Evolutionary conservation across 345 rosid species (phyloP), one percentile per base, ranked within the genome.

Genomic region (Murraya koenigii): DNA sequence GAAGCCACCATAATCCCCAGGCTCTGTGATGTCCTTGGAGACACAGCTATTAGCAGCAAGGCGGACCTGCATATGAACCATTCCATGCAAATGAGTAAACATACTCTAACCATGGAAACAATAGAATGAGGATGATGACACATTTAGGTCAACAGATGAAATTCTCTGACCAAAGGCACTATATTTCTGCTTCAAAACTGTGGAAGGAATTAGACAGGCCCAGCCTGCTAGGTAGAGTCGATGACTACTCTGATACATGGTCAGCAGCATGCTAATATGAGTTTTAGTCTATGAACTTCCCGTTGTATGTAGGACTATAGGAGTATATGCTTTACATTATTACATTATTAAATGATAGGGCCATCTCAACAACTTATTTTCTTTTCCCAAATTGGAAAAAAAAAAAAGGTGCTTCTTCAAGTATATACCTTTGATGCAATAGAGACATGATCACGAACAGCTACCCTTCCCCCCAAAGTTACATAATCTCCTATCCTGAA

Each of bases 1-100:
- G 79, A 93, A 94, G 82, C 98, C 97, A 52, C 95, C 98, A 72
- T 85, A 94, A 80, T 92, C 98, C 23, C 97, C 98, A 41, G 95
- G 88, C 79, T 87, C 88, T 2, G n/a, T 85, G 58, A 94, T 94
- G 86, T 90, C 89, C 87, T 87, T 94, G 69, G 84, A 88, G 60
- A 92, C 98, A 78, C 88, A 86, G 83, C 93, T 89, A 82, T 88
- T 94, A 65, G 90, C 94, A 80, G 95, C 95, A 49, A 92, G 88
- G 41, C 92, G 92, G 62, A 89, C 97, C 95, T 93, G 84, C 74
- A 80, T 19, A 15, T 69, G 41, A 25, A 28, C 19, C 22, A 59
- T 38, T 32, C 19, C 8, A 30, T 28, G 19, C 19, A 69, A 52
- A 69, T 49, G 7, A 69, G 30, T 5, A 47, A 47, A 33, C 28